Evolutionary conservation across 805 yeast species (phyloP).

Genomic region (Priceomyces medius): DNA sequence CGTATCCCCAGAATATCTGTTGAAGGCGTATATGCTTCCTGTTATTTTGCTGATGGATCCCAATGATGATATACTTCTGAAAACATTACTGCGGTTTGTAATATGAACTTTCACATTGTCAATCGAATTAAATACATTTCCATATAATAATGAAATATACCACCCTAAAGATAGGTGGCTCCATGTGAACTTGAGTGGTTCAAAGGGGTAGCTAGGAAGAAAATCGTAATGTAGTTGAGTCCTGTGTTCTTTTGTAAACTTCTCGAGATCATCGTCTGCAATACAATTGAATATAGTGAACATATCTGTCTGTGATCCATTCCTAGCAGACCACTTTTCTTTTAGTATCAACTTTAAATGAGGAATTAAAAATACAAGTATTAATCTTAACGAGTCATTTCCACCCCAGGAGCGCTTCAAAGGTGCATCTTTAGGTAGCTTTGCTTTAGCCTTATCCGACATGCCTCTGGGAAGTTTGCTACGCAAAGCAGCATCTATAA

Average conservation of each 20-base stretch:
- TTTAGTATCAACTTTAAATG: constrained; percentile 27
- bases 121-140: constrained; percentile 43
- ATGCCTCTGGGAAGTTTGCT: constrained; percentile 60
- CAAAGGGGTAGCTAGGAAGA: constrained; percentile 41
- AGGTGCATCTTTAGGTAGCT: constrained; percentile 50
- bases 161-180: constrained; percentile 64
- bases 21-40: constrained; percentile 38
- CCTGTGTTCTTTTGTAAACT: constrained; percentile 18
- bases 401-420: constrained; percentile 59
- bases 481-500: constrained; percentile 41
- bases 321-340: constrained; percentile 24
- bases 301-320: constrained; percentile 20
- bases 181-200: constrained; percentile 60
- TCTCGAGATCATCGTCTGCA: constrained; percentile 33
- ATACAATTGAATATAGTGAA: constrained; percentile 40
- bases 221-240: constrained; percentile 41
- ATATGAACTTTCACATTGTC: constrained; percentile 19
- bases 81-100: constrained; percentile 32
- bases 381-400: constrained; percentile 43
- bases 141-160: constrained; percentile 70
- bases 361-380: constrained; percentile 42
- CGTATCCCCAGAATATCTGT: constrained; percentile 13
- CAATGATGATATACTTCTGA: constrained; percentile 37
- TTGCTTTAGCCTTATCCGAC: constrained; percentile 56
- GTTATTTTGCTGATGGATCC: constrained; percentile 40